phyloP scores from a whole-genome alignment of 176 grass and related monocot species.

The Panicum miliaceum region DNA sequence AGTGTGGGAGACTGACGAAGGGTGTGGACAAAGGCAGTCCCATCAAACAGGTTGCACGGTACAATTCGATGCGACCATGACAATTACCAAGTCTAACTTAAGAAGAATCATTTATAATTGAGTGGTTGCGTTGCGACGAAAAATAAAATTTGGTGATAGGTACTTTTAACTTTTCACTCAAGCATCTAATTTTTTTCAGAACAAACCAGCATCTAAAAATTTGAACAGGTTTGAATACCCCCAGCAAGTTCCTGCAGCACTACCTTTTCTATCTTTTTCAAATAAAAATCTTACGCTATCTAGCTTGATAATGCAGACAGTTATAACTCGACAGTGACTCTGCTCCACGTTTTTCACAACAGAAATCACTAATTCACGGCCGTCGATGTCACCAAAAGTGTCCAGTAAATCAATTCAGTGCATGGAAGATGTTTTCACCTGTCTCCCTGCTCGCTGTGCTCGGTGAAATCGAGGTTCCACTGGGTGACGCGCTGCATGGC shows the following conservation, averaged over 20 bases:
- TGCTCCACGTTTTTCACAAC: neutral
- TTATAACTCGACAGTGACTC: constrained; percentile 4
- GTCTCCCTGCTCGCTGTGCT: constrained; percentile 70
- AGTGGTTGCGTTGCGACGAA: neutral
- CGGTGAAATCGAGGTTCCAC: constrained; percentile 81
- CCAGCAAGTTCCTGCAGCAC: neutral
- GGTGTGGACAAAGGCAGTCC: neutral
- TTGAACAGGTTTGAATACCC: neutral
- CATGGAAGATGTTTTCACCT: constrained; percentile 44
- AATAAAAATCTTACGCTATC: neutral
- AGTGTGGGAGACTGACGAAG: neutral
- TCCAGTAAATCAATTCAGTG: neutral
- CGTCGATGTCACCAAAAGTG: neutral
- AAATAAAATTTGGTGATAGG: neutral
- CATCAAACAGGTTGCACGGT: neutral
- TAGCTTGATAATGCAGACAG: neutral
- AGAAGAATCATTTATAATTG: neutral
- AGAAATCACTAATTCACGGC: neutral
- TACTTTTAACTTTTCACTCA: neutral
- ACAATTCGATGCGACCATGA: neutral
- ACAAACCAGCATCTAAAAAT: neutral
- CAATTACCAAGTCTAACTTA: neutral
- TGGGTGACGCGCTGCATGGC: constrained; percentile 68
- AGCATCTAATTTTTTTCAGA: too few species aligned
- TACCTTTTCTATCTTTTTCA: neutral